Base-by-base conservation (phyloP, 106 monocot species). In the Dioscorea zingiberensis region DNA sequence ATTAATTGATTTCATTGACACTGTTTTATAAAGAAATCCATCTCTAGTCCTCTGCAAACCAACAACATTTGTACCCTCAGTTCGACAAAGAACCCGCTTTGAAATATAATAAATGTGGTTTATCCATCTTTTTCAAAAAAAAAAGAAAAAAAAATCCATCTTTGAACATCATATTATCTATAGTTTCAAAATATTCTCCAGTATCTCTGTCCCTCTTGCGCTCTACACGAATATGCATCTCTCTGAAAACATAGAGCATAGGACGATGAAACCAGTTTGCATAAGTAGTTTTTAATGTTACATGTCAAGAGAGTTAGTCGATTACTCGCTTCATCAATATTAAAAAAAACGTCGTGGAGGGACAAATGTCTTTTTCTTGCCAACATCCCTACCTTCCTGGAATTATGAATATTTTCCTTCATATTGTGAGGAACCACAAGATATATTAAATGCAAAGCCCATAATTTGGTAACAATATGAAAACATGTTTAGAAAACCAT, bases 111-210 rank as follows among this genome's bases (percentile, higher is more conserved):
- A n/a, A n/a, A n/a, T n/a, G n/a, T n/a, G n/a, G n/a, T n/a, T n/a
- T n/a, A n/a, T n/a, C n/a, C n/a, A n/a, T n/a, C n/a, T n/a, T n/a
- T n/a, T n/a, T n/a, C n/a, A n/a, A n/a, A n/a, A n/a, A n/a, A n/a
- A n/a, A n/a, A n/a, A n/a, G n/a, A n/a, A n/a, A n/a, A n/a, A 92
- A 68, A 73, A 93, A 98, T 12, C 97, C 97, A 82, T 93, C 97
- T 69, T 86, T 89, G 68, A 98, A 98, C 84, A 77, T 82, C 78
- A 93, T 71, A 14, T 77, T 84, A 61, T 98, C 93, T 12, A 98
- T 78, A 53, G 68, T 62, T 54, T 98, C 97, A 69, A 84, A 93
- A 65, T 83, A 79, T 54, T 84, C 97, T n/a, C 97, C 88, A 15
- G 87, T 74, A 32, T 87, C 81, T 63, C 66, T 80, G 54, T 81